phyloP scores from a whole-genome alignment of 768 basidiomycete species.

The Auricularia sp. region DNA sequence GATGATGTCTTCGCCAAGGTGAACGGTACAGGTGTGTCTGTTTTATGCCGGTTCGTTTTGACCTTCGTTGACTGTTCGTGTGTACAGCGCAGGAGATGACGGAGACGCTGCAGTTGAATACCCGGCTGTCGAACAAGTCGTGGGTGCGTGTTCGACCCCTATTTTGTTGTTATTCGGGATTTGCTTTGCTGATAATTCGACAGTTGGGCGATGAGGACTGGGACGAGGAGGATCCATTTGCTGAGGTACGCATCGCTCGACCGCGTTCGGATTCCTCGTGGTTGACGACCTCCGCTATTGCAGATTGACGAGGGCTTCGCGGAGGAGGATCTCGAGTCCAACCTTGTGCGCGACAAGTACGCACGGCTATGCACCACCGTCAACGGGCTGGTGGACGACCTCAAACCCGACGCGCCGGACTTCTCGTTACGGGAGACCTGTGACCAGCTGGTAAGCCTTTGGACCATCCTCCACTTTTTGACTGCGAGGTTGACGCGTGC shows the following conservation, averaged over 20 bases:
- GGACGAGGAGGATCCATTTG: conserved; percentile 94
- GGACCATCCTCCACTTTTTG: background rate
- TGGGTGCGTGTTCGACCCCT: conserved; percentile 45
- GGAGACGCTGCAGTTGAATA: conserved; percentile 76
- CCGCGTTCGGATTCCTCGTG: background rate
- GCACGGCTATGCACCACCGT: conserved; percentile 76
- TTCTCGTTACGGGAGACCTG: conserved; percentile 77
- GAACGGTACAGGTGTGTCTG: conserved; percentile 39
- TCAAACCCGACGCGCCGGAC: conserved; percentile 72
- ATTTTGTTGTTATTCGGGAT: background rate
- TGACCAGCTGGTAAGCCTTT: conserved; percentile 63
- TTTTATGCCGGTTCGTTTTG: conserved; percentile 1
- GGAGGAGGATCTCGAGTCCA: conserved; percentile 85
- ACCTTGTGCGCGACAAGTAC: conserved; percentile 86
- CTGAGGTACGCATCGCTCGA: conserved; percentile 45
- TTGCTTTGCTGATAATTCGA: conserved; percentile 3
- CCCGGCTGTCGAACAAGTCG: conserved; percentile 77
- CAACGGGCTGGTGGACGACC: conserved; percentile 76
- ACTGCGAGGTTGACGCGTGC: conserved; percentile 5
- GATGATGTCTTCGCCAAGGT: conserved; percentile 87
- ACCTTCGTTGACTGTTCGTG: conserved; percentile 4
- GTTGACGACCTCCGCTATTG: conserved; percentile 4
- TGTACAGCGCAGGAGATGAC: conserved; percentile 48
- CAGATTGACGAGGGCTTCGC: conserved; percentile 90
- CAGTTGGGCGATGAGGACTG: conserved; percentile 71